Conservation (phyloP, 441 rosid species). For the Corymbia calophylla region DNA sequence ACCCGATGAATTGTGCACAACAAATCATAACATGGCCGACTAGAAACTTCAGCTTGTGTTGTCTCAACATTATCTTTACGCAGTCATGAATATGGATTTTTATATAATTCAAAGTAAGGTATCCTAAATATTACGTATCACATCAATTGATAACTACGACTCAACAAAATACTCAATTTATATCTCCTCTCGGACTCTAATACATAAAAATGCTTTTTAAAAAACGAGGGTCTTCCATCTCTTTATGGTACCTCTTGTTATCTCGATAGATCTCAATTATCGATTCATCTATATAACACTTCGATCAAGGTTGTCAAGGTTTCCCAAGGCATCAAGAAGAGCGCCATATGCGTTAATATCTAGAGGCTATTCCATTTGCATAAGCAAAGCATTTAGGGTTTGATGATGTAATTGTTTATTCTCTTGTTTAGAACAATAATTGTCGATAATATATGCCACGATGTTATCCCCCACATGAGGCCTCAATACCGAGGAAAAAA, state of each 20-base stretch:
- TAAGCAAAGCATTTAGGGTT: not conserved
- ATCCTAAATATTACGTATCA: accelerated
- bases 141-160: accelerated
- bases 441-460: not conserved
- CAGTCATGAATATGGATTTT: not conserved
- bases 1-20: not conserved
- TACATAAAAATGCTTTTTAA: accelerated
- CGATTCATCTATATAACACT: not conserved
- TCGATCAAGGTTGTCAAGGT: not conserved
- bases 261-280: not conserved
- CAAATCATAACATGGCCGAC: not conserved
- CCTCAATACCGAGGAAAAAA: not conserved
- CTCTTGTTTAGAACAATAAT: not conserved
- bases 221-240: accelerated
- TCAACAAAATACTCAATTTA: accelerated
- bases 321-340: not conserved
- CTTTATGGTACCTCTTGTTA: accelerated
- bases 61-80: not conserved
- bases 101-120: not conserved
- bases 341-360: not conserved
- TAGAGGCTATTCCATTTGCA: no score
- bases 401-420: not conserved
- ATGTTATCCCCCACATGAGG: not conserved
- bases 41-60: not conserved
- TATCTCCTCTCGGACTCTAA: not conserved